Percentiles rank a stretch among this genome's conserved stretches.
These are phyloP conservation scores for Rhodotorula sp. DNA, from an alignment of 1,284 basidiomycete genomes.

Conservation along the genomic window DNA sequence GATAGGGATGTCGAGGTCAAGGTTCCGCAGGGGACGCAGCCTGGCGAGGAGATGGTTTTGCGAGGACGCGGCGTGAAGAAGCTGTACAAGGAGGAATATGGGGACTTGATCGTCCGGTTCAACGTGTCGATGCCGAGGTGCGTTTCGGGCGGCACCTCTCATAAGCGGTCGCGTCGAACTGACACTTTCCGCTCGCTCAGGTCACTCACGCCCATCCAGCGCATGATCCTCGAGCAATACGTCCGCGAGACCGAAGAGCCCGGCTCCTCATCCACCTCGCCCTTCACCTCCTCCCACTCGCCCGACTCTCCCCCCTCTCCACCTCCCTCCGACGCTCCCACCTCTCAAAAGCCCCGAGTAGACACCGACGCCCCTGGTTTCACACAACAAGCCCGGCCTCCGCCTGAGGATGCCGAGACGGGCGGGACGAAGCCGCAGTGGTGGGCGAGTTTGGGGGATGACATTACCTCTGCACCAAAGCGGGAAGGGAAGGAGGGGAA, in stretches of 20 bases:
- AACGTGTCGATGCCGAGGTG: slow-evolving; percentile 85
- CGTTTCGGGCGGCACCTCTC: slow-evolving; percentile 43
- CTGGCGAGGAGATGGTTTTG: slow-evolving; percentile 93
- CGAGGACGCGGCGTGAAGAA: slow-evolving; percentile 81
- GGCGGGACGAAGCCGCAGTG: slow-evolving; percentile 9
- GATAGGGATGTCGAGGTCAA: slow-evolving; percentile 95
- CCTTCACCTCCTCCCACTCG: background rate
- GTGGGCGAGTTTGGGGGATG: slow-evolving; percentile 30
- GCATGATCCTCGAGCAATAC: slow-evolving; percentile 36
- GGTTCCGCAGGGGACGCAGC: slow-evolving; percentile 89
- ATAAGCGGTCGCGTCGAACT: background rate
- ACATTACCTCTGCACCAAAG: slow-evolving; percentile 7
- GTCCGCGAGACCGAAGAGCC: slow-evolving; percentile 39
- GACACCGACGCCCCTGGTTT: slow-evolving; percentile 25
- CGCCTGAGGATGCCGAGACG: slow-evolving; percentile 18
- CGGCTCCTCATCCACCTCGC: slow-evolving; percentile 22
- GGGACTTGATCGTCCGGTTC: slow-evolving; percentile 90
- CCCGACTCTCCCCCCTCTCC: background rate
- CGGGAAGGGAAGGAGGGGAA: background rate
- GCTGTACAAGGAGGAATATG: slow-evolving; percentile 52
- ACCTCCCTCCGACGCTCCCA: background rate
- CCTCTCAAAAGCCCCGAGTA: slow-evolving; percentile 3
- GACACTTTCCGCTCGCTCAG: background rate
- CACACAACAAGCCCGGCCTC: slow-evolving; percentile 31
- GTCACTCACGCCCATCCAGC: slow-evolving; percentile 31